Conservation (phyloP, 2,329 filamentous ascomycete genomes). For the Aspergillus jensenii region DNA sequence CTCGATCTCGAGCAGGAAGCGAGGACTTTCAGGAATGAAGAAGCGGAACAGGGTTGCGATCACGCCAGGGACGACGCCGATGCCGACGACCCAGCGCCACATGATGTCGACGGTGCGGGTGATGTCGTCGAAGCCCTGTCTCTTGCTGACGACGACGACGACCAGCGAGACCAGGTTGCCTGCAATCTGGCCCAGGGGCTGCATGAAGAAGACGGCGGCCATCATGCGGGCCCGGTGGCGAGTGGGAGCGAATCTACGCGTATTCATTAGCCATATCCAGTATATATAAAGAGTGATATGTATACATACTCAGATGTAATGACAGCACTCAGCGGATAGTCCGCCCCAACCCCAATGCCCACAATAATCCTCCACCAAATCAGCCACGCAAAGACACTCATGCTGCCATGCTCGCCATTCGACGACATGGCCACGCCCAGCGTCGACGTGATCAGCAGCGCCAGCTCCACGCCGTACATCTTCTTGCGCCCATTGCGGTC, state of each 20-base stretch:
- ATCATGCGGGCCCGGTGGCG: constrained; percentile 68
- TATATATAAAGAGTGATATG: too few species aligned
- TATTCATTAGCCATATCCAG: too few species aligned
- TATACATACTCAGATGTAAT: constrained; percentile 64
- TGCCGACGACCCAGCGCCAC: constrained; percentile 67
- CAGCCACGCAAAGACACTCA: constrained; percentile 48
- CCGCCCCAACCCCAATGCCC: constrained; percentile 62
- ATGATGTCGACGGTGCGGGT: constrained; percentile 55
- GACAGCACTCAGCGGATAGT: constrained; percentile 66
- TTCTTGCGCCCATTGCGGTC: constrained; percentile 51
- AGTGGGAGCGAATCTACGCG: constrained; percentile 47
- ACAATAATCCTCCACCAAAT: constrained; percentile 50
- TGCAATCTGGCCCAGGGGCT: constrained; percentile 65
- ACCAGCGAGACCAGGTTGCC: constrained; percentile 62
- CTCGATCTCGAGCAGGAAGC: constrained; percentile 66
- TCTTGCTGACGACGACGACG: constrained; percentile 35
- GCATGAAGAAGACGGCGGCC: constrained; percentile 68
- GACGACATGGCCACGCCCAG: constrained; percentile 50
- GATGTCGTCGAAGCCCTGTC: constrained; percentile 26
- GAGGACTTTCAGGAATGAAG: constrained; percentile 64
- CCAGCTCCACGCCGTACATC: constrained; percentile 53
- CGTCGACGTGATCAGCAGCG: constrained; percentile 48
- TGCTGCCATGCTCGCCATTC: constrained; percentile 41
- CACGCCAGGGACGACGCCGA: constrained; percentile 63
- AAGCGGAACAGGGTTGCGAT: constrained; percentile 67